A percentile compares a stretch with the other conserved stretches of the same genome.
These are phyloP conservation scores for Penicillium paradoxum DNA, from an alignment of 495 filamentous ascomycete species.

Conservation along the genomic window DNA sequence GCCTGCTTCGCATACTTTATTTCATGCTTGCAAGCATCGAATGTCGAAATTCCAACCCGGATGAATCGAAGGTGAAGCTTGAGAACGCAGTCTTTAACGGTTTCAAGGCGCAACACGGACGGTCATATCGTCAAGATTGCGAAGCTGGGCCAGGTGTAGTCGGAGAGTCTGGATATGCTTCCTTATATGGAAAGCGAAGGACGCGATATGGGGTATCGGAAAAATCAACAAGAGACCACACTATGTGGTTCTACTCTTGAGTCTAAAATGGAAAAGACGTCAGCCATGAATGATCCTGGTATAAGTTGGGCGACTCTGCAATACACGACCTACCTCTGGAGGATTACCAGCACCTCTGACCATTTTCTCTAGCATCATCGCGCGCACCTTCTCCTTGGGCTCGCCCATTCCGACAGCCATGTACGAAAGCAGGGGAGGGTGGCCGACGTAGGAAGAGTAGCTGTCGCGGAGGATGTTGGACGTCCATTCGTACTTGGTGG, in stretches of 20 bases:
- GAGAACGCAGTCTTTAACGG: background rate
- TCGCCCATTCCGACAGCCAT: slow-evolving; percentile 86
- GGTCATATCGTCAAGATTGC: background rate
- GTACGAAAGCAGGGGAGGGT: slow-evolving; percentile 83
- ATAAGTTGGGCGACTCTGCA: background rate
- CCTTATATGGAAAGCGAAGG: background rate
- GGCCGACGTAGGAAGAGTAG: slow-evolving; percentile 79
- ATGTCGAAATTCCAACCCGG: too few species aligned
- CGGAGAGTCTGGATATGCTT: background rate
- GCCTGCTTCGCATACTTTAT: too few species aligned
- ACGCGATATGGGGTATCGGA: background rate
- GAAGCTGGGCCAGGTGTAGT: background rate
- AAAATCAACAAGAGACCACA: background rate
- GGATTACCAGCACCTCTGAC: slow-evolving; percentile 83
- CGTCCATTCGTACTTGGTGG: slow-evolving; percentile 92
- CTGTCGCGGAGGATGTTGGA: slow-evolving; percentile 86
- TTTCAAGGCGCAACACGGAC: background rate
- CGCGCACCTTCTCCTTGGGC: slow-evolving; percentile 71
- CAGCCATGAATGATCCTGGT: background rate
- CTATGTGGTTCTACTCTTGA: slow-evolving; percentile 14
- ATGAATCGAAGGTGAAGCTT: too few species aligned
- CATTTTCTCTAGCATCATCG: slow-evolving; percentile 85
- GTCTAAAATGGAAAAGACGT: slow-evolving; percentile 16
- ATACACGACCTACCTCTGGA: slow-evolving; percentile 49
- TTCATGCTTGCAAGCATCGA: too few species aligned